Evolutionary conservation across 2,329 filamentous ascomycete species (phyloP), one percentile per base, ranked within the genome.

Genomic region (Cladosporium sp.): DNA sequence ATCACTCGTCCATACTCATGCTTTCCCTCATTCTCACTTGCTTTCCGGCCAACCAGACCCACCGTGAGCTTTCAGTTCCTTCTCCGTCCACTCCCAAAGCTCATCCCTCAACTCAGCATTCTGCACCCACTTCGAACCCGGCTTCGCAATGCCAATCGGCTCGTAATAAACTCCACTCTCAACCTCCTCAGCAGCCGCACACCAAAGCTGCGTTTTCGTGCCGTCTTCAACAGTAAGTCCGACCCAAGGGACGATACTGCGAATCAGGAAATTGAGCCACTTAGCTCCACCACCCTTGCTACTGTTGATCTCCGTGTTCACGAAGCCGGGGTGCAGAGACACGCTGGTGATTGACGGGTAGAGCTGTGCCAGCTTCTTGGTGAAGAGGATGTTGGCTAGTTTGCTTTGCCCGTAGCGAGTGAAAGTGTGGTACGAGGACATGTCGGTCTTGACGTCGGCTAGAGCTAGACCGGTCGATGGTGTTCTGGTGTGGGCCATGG

Each of bases 371-470:
- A 77, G 63, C 36, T 72, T 65, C 6, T 64, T 58, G 0, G 72
- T 63, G 56, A 70, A 77, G 0, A 78, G 67, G 11, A 78, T 62
- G 38, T 78, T 77, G 4, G 74, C 73, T 4, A 79, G 67, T 55
- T 78, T 79, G 27, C 68, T 70, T 36, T 72, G 67, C 3, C 72
- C 73, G 59, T 79, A 79, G 20, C 74, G 69, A 3, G 50, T 51
- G 54, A 62, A 67, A 1, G 67, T 65, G 2, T 51, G 53, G 15
- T 59, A 38, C 9, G 63, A 48, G 40, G 63, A 57, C 20, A 71
- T 62, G 38, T 61, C 61, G 25, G 49, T 45, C 52, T 78, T 77
- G 43, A 65, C 69, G 53, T 73, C 69, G 0, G 67, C 72, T 52
- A 57, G 50, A 15, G 54, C 49, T 47, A 61, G 52, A 18, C 55